Evolutionary conservation across 108 stramenopile species (phyloP).

Genomic region (Nitzschia putrida): DNA sequence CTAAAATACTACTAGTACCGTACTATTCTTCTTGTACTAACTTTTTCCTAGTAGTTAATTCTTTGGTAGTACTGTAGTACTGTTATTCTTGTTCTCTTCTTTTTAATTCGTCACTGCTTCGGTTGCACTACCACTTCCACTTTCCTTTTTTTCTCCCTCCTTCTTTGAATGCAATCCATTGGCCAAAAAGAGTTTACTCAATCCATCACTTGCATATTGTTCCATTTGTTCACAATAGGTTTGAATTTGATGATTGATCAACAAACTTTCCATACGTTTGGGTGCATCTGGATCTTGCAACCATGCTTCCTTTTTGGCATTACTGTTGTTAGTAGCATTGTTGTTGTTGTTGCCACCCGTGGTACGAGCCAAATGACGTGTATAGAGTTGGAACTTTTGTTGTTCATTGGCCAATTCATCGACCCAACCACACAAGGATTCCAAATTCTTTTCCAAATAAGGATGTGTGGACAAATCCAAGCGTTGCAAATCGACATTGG

Average conservation of each 20-base stretch:
- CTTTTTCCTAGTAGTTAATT: too few species aligned
- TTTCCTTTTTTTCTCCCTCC: too few species aligned
- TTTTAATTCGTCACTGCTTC: too few species aligned
- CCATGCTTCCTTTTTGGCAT: conserved; percentile 37
- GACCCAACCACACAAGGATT: conserved; percentile 92
- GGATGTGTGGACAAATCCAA: conserved; percentile 92
- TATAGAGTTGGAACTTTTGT: conserved; percentile 84
- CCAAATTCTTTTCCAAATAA: conserved; percentile 94
- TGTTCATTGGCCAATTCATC: conserved; percentile 93
- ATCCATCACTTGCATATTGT: conserved; percentile 77
- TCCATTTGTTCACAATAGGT: conserved; percentile 94
- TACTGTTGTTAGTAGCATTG: too few species aligned
- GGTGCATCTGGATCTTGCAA: conserved; percentile 74
- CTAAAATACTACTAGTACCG: too few species aligned
- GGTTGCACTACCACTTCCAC: too few species aligned
- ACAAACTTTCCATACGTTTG: conserved; percentile 84
- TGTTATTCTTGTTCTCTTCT: neutral
- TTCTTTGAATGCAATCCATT: conserved; percentile 87
- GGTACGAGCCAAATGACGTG: conserved; percentile 59
- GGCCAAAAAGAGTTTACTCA: conserved; percentile 90
- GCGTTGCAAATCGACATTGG: conserved; percentile 69
- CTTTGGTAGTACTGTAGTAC: conserved; percentile 1
- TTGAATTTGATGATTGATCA: conserved; percentile 90
- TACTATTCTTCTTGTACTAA: too few species aligned
- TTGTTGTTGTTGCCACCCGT: conserved; percentile 15